These are phyloP conservation scores for Echium plantagineum DNA, from an alignment of 257 asterid species.

Conservation along the genomic window DNA sequence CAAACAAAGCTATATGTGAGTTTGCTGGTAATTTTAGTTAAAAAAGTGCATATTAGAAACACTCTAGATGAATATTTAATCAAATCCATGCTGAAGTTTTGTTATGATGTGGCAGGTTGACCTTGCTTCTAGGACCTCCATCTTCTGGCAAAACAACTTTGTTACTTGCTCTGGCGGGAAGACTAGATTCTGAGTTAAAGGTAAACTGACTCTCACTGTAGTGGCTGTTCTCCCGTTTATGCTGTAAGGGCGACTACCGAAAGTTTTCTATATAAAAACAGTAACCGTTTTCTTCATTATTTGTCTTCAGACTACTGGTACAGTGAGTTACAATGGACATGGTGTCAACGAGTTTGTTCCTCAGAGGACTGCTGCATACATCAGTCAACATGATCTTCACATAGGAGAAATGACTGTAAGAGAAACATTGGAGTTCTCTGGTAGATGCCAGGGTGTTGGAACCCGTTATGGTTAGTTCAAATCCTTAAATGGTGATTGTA, in stretches of 20 bases:
- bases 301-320: slow-evolving; percentile 47
- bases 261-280: not conserved
- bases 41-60: not conserved
- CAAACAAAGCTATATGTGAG: not conserved
- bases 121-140: slow-evolving; percentile 79
- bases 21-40: not conserved
- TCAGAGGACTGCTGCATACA: slow-evolving; percentile 78
- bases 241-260: too few species aligned
- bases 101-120: slow-evolving; percentile 2
- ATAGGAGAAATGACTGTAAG: slow-evolving; percentile 82
- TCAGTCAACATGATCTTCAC: slow-evolving; percentile 82
- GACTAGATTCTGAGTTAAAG: slow-evolving; percentile 50
- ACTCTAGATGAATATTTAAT: too few species aligned
- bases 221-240: not conserved
- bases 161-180: slow-evolving; percentile 80
- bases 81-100: not conserved
- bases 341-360: slow-evolving; percentile 73
- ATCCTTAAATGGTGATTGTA: not conserved
- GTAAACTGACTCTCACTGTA: slow-evolving; percentile 22
- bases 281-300: not conserved
- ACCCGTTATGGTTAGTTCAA: slow-evolving; percentile 47
- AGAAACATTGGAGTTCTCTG: slow-evolving; percentile 85
- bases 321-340: slow-evolving; percentile 70
- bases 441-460: slow-evolving; percentile 94
- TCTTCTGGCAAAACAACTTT: slow-evolving; percentile 82